These are phyloP conservation scores for Clarireedia monteithiana DNA, from an alignment of 2,329 filamentous ascomycete species.

Conservation along the genomic window DNA sequence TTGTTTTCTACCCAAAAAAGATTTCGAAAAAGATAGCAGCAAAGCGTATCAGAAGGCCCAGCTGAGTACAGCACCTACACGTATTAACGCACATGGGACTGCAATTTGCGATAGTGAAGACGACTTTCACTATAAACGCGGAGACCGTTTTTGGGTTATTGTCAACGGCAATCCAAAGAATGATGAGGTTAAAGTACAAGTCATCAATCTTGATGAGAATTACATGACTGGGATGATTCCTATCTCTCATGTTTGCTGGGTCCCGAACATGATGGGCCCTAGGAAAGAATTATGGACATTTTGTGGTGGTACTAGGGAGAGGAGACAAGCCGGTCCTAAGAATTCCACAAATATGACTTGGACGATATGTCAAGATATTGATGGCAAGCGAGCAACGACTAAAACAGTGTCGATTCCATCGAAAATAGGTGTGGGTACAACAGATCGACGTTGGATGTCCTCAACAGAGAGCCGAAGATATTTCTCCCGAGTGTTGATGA, in stretches of 20 bases:
- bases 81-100: slow-evolving; percentile 17
- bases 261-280: slow-evolving; percentile 14
- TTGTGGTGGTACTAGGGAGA: slow-evolving; percentile 12
- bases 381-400: slow-evolving; percentile 10
- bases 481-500: background rate
- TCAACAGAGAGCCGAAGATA: background rate
- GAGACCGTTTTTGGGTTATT: slow-evolving; percentile 20
- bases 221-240: slow-evolving; percentile 12
- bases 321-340: slow-evolving; percentile 1
- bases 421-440: background rate
- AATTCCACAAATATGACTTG: slow-evolving; percentile 13
- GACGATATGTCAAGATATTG: slow-evolving; percentile 17
- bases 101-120: slow-evolving; percentile 14
- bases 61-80: slow-evolving; percentile 4
- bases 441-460: background rate
- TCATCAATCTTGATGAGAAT: slow-evolving; percentile 21
- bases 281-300: slow-evolving; percentile 18
- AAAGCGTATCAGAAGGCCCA: slow-evolving; percentile 11
- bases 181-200: slow-evolving; percentile 10
- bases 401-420: slow-evolving; percentile 13
- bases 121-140: slow-evolving; percentile 13
- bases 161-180: slow-evolving; percentile 4
- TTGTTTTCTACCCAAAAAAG: slow-evolving; percentile 17
- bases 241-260: slow-evolving; percentile 21
- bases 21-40: slow-evolving; percentile 21